Base-by-base conservation (phyloP, 1,139 yeast genomes). In the Taiozyma onychis region DNA sequence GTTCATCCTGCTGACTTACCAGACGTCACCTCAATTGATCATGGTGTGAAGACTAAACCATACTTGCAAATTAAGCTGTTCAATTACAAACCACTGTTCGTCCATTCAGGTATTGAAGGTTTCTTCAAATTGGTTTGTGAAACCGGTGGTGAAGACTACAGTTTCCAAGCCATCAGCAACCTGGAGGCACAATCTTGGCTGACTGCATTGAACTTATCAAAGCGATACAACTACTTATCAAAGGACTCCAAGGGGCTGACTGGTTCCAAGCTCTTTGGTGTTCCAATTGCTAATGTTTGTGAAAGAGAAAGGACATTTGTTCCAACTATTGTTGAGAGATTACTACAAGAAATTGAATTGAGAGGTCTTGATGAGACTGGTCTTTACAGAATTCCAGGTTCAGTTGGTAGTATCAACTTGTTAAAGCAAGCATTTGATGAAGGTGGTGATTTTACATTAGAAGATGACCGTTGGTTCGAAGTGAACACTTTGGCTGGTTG, bases 281-380 rank as follows among this genome's bases (percentile, higher is more conserved):
- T 91, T 39, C 97, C 98, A 3, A 73, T 93, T 37, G 78, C 75
- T 45, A 81, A 80, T 58, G 78, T 90, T 6, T 89, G 97, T 65
- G 78, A 74, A 50, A 75, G 97, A 48, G 96, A 89, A 57, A 72
- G 77, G 14, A 68, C 80, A 0, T 53, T 69, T 3, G 72, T 83
- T 32, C 99, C 99, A 1, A 69, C 66, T 16, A 80, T 91, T 41
- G 81, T 90, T 51, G 79, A 77, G 35, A 74, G 76, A 48, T 70
- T 93, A 32, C 75, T 90, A 58, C 74, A 74, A 44, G 95, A 85
- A 59, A 84, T 93, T 55, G 98, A 93, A 64, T 69, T 74, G 30
- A 81, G 91, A 50, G 97, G 98, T 0, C 67, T 93, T 39, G 88
- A 88, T 55, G 98, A 91, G 64, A 88, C 89, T 53, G 99, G 99